Conservation (phyloP, 768 basidiomycete genomes). For the Serendipita sp. region DNA sequence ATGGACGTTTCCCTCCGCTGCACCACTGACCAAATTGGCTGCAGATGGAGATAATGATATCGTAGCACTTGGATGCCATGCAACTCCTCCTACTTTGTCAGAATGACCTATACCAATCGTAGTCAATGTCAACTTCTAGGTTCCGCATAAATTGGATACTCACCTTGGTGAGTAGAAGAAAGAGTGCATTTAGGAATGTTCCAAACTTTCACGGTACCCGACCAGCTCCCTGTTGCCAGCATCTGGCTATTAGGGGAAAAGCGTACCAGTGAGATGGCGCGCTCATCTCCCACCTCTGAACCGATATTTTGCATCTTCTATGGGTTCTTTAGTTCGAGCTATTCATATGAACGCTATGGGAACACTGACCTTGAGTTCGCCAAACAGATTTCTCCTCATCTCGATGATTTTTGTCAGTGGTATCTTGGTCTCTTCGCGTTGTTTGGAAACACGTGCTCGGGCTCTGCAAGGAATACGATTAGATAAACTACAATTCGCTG, state of each 20-base stretch:
- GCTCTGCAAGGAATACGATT: constrained; percentile 49
- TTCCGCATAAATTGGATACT: constrained; percentile 9
- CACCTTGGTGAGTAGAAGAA: constrained; percentile 59
- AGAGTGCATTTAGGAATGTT: constrained; percentile 81
- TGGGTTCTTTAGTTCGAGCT: background rate
- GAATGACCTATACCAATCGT: constrained; percentile 42
- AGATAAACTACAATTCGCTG: constrained; percentile 42
- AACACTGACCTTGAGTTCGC: constrained; percentile 64
- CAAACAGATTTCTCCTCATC: constrained; percentile 77
- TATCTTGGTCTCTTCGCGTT: constrained; percentile 76
- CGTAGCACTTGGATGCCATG: constrained; percentile 94
- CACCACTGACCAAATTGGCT: constrained; percentile 83
- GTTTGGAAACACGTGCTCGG: constrained; percentile 83
- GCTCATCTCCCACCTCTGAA: constrained; percentile 94
- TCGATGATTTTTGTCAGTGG: constrained; percentile 83
- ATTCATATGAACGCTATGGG: background rate
- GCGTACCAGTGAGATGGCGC: constrained; percentile 84
- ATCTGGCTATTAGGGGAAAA: constrained; percentile 84
- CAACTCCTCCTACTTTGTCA: constrained; percentile 87
- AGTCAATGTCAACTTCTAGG: background rate
- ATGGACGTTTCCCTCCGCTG: constrained; percentile 69
- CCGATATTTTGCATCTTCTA: constrained; percentile 86
- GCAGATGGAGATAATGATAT: constrained; percentile 41
- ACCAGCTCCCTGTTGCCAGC: constrained; percentile 91
- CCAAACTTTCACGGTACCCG: constrained; percentile 89